Evolutionary conservation across 2,329 filamentous ascomycete genomes (phyloP).

Genomic region (Pleomassaria siparia): DNA sequence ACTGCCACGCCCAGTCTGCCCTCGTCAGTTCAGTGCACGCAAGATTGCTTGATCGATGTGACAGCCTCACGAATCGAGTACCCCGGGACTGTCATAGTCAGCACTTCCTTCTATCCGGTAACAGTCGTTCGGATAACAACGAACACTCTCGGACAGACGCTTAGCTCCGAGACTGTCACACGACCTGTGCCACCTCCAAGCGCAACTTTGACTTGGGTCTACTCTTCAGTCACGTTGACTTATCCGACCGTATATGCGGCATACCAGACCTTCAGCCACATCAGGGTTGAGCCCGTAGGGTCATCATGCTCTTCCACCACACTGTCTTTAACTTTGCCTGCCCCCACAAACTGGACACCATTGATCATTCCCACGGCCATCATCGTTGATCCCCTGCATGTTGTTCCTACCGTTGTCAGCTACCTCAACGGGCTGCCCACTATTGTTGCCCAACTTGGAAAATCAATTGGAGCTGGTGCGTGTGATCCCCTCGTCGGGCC

Average conservation of each 20-base stretch:
- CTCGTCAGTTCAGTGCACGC: constrained; percentile 26
- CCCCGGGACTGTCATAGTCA: constrained; percentile 25
- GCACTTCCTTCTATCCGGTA: constrained; percentile 16
- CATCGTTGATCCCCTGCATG: constrained; percentile 24
- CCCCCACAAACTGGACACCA: constrained; percentile 27
- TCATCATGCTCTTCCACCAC: constrained; percentile 23
- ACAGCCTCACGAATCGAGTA: constrained; percentile 31
- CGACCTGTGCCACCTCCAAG: constrained; percentile 15
- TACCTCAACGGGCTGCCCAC: constrained; percentile 36
- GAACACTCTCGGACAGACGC: constrained; percentile 10
- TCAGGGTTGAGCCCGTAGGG: constrained; percentile 22
- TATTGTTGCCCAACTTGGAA: constrained; percentile 31
- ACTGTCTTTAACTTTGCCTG: constrained; percentile 20
- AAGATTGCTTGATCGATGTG: constrained; percentile 34
- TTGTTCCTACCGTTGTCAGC: constrained; percentile 28
- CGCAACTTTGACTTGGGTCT: constrained; percentile 29
- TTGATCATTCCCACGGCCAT: constrained; percentile 23
- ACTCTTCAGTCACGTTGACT: constrained; percentile 26
- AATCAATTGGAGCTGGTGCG: constrained; percentile 26
- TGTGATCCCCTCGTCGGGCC: constrained; percentile 35
- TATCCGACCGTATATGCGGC: constrained; percentile 36
- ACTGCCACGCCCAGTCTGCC: constrained; percentile 21
- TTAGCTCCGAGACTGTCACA: constrained; percentile 19
- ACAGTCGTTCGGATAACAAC: constrained; percentile 21
- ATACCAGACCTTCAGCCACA: constrained; percentile 33